Evolutionary conservation across 352 stramenopile species (phyloP), one percentile per base, ranked within the genome.

Genomic region (Phytophthora aleatoria): DNA sequence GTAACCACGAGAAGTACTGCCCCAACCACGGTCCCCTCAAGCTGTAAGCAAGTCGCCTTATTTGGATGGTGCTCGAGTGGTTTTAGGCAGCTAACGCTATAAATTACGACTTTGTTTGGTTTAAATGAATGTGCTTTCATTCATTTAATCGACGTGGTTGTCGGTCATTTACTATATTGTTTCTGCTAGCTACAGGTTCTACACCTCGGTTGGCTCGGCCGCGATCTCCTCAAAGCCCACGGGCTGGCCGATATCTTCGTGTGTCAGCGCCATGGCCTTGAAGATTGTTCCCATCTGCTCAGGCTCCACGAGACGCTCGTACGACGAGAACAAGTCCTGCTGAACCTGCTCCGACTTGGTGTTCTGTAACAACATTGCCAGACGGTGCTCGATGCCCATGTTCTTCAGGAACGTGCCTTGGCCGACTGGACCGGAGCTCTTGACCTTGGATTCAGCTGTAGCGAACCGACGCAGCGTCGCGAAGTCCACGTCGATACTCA

Each of bases 1-100:
- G 98, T 73, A 99, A 99, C 82, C 96, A 98, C 82, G 97, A 99
- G 66, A 99, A 99, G 95, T 97, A 97, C 93, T 81, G 83, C 49
- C 85, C 80, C 67, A 97, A 87, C 85, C 94, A 88, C 85, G 96
- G 83, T 54, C 77, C 75, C 20, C 77, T 92, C 33, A 79, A 77
- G 54, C 71, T 86, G 55, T 91, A 88, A 83, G 59, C 35, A 61
- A 33, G 45, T 67, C 43, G 43, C 44, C 44, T 50, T 64, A 44
- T 43, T 63, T 67, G 58, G 52, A 67, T 52, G 47, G 49, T 63
- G 16, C 36, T 50, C 55, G 31, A 54, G 62, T 69, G 20, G 62
- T 69, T 54, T 61, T 67, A 69, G 50, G 66, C 53, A 55, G 31
- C 54, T 75, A 74, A 72, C 51, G 49, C 57, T 70, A 75, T 74